Evolutionary conservation across 129 eudicot genomes (phyloP).

Genomic region (Glebionis coronaria): DNA sequence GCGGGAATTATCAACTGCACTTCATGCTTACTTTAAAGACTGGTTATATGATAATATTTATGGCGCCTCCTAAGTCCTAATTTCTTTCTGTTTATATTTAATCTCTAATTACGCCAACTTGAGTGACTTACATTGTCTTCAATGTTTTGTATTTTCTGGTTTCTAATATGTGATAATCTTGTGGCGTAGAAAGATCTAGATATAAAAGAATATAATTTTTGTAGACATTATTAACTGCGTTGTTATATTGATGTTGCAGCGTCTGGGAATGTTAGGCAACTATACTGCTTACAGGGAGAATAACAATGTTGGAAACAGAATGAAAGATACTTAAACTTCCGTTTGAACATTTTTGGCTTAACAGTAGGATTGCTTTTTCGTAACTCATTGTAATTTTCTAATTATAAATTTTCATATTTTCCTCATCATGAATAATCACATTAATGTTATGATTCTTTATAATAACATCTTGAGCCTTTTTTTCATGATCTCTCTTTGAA

Average conservation of each 20-base stretch:
- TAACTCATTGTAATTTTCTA: slow-evolving; percentile 26
- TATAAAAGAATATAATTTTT: background rate
- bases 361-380: slow-evolving; percentile 27
- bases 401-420: too few relatives aligned
- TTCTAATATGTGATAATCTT: background rate
- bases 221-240: background rate
- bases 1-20: slow-evolving; percentile 77
- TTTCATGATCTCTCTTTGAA: background rate
- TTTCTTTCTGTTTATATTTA: background rate
- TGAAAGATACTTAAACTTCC: slow-evolving; percentile 24
- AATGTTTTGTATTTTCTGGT: background rate
- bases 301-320: slow-evolving; percentile 20
- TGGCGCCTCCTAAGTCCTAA: background rate
- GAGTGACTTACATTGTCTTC: background rate
- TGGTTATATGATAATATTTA: slow-evolving; percentile 83
- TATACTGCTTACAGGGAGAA: slow-evolving; percentile 87
- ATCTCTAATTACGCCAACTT: slow-evolving; percentile 1
- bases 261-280: slow-evolving; percentile 93
- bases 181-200: too few relatives aligned
- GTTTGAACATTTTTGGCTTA: slow-evolving; percentile 23
- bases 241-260: slow-evolving; percentile 48
- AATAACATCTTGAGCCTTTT: background rate
- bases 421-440: too few relatives aligned
- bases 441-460: too few relatives aligned
- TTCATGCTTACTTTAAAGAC: slow-evolving; percentile 87